Evolutionary conservation across 2,329 filamentous ascomycete genomes (phyloP), one percentile per base, ranked within the genome.

Genomic region (Chaetomiaceae sp.): DNA sequence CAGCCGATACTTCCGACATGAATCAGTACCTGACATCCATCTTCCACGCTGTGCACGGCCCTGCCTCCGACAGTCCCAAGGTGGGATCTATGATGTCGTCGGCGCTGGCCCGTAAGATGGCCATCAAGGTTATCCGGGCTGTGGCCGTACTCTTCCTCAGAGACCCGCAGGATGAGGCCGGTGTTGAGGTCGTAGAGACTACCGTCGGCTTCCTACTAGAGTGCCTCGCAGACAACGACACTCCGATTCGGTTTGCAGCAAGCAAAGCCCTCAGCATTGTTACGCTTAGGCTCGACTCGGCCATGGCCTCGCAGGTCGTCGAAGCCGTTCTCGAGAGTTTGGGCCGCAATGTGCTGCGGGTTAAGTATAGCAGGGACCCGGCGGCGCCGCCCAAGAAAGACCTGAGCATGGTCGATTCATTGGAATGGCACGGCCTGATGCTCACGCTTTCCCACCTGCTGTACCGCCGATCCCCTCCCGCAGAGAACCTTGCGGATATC

Each of bases 181-280:
- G 68, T 42, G 72, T 69, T 4, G 76, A 77, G 45, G 71, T 85
- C 61, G 65, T 95, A 14, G 91, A 97, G 66, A 83, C 83, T 24
- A 79, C 86, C 4, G 88, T 98, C 56, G 86, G 89, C 44, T 82
- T 86, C 58, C 74, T 96, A 3, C 74, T 98, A 3, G 83, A 88
- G 49, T 76, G 78, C 11, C 71, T 97, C 1, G 81, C 81, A 2
- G 93, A 98, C 63, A 86, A 87, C 50, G 90, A 97, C 59, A 96
- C 90, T 0, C 88, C 89, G 0, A 90, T 98, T 11, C 77, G 93
- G 30, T 79, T 95, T 57, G 86, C 91, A 26, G 88, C 91, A 17
- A 95, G 89, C 64, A 98, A 98, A 67, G 86, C 89, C 4, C 76
- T 97, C 36, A 95, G 89, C 64, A 77, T 95, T 43, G 81, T 97